phyloP scores from a whole-genome alignment of 2,329 filamentous ascomycete species.

The Fusarium haematococcum region DNA sequence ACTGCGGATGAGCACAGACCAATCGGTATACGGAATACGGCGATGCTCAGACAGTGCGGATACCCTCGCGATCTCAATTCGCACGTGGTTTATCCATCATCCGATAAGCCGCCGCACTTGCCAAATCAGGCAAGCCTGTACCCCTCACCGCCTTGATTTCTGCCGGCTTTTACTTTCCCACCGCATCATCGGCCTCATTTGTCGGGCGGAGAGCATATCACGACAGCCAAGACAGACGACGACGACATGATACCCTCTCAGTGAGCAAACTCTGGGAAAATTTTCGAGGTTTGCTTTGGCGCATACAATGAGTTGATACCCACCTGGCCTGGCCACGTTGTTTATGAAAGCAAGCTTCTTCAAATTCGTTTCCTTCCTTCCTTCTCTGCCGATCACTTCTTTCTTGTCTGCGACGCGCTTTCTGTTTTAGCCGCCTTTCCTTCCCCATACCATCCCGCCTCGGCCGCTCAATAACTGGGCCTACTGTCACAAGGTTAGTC shows the following conservation, averaged over 20 bases:
- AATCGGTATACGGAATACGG: background rate
- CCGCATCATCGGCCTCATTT: slow-evolving; percentile 27
- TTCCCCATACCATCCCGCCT: slow-evolving; percentile 42
- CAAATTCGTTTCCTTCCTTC: background rate
- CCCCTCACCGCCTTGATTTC: slow-evolving; percentile 40
- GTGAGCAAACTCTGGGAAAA: slow-evolving; percentile 5
- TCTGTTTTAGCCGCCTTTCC: slow-evolving; percentile 37
- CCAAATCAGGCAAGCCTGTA: slow-evolving; percentile 6
- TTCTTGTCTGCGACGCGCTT: slow-evolving; percentile 25
- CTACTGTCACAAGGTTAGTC: slow-evolving; percentile 37
- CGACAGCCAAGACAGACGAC: slow-evolving; percentile 16
- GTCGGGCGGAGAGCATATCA: slow-evolving; percentile 20
- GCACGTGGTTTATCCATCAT: slow-evolving; percentile 19
- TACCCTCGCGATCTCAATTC: background rate
- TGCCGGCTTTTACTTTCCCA: slow-evolving; percentile 21
- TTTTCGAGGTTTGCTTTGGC: slow-evolving; percentile 20
- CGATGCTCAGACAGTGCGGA: slow-evolving; percentile 7
- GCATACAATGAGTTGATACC: slow-evolving; percentile 31
- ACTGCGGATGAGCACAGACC: background rate
- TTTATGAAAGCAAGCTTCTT: background rate
- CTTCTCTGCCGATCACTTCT: slow-evolving; percentile 30
- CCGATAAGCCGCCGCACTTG: slow-evolving; percentile 8
- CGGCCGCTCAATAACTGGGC: slow-evolving; percentile 33
- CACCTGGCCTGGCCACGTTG: background rate
- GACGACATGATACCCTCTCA: slow-evolving; percentile 35